phyloP scores from a whole-genome alignment of 2,329 filamentous ascomycete species.

The Talaromyces amestolkiae region DNA sequence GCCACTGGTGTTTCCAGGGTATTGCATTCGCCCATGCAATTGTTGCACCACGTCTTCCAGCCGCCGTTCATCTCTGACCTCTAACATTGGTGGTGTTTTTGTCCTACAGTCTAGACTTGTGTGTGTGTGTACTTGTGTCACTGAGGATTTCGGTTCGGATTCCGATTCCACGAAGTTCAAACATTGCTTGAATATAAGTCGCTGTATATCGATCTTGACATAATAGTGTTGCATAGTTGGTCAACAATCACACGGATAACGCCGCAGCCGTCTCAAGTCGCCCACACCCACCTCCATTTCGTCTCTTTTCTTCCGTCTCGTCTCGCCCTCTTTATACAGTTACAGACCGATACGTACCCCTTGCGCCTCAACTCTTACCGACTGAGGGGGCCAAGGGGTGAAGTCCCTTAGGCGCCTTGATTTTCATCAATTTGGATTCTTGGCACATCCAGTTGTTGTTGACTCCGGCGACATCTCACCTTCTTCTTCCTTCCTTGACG shows the following conservation, averaged over 20 bases:
- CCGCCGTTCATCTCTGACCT: conserved; percentile 8
- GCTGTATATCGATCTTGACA: not conserved
- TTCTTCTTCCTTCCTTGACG: not conserved
- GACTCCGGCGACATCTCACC: conserved; percentile 4
- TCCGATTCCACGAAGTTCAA: not conserved
- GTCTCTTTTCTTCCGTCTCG: not conserved
- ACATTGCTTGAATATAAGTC: not conserved
- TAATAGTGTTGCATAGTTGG: not conserved
- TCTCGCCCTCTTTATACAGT: conserved; percentile 13
- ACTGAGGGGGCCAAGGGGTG: conserved; percentile 21
- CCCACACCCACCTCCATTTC: not conserved
- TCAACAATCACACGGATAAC: not conserved
- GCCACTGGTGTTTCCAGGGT: not conserved
- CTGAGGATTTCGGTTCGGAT: conserved; percentile 7
- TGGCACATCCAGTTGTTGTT: not conserved
- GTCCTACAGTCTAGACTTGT: conserved; percentile 2
- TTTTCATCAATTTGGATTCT: conserved; percentile 1
- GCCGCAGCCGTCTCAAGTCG: not conserved
- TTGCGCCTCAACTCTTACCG: conserved; percentile 19
- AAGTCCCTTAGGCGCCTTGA: conserved; percentile 7
- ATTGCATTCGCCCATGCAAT: conserved; percentile 16
- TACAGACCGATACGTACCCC: conserved; percentile 20
- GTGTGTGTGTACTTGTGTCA: not conserved
- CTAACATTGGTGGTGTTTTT: conserved; percentile 7
- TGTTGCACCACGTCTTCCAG: conserved; percentile 13